Conservation (phyloP, 495 filamentous ascomycete genomes). For the Xylaria venustula region DNA sequence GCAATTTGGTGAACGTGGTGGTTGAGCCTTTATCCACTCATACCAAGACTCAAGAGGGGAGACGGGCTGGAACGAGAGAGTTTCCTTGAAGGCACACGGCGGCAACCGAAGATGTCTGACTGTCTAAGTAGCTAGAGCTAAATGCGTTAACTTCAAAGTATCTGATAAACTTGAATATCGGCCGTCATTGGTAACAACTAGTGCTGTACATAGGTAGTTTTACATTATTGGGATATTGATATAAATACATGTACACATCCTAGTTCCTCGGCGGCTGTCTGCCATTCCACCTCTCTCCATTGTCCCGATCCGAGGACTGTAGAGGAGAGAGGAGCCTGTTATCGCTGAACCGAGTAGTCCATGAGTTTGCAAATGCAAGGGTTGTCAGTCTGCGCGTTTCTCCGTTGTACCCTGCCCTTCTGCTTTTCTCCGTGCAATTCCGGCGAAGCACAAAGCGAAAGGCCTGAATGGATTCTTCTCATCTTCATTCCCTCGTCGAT, state of each 20-base stretch:
- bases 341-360: neutral
- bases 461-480: neutral
- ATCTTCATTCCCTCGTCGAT: neutral
- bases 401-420: neutral
- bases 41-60: neutral
- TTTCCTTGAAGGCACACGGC: too few species aligned
- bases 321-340: neutral
- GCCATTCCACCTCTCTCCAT: neutral
- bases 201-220: slow-evolving; percentile 25
- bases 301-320: neutral
- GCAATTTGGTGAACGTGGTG: slow-evolving; percentile 90
- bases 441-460: neutral
- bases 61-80: neutral
- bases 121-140: neutral
- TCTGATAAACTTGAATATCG: slow-evolving; percentile 14
- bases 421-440: neutral
- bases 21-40: slow-evolving; percentile 45
- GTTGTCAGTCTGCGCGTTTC: neutral
- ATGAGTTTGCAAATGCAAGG: neutral
- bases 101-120: too few species aligned
- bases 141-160: slow-evolving; percentile 13
- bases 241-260: too few species aligned
- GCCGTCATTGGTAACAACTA: neutral
- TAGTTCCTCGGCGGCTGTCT: neutral
- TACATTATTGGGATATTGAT: slow-evolving; percentile 24